Evolutionary conservation across 2,329 filamentous ascomycete genomes (phyloP).

Genomic region (Kalaharituber pfeilii): DNA sequence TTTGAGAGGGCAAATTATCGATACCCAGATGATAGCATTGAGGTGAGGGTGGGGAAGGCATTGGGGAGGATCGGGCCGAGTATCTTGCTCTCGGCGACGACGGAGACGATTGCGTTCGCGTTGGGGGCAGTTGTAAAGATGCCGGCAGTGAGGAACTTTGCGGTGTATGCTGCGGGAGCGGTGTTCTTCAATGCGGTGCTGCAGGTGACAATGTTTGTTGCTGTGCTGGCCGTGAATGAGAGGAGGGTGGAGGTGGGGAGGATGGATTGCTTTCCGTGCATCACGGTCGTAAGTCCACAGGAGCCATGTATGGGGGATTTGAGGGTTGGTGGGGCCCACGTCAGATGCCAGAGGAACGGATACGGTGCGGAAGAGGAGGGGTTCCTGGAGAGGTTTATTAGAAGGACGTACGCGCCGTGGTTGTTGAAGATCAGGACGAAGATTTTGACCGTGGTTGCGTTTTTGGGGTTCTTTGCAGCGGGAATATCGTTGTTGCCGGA

Average conservation of each 20-base stretch:
- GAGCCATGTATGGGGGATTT: conserved; percentile 12
- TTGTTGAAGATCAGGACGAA: conserved; percentile 70
- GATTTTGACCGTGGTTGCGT: conserved; percentile 55
- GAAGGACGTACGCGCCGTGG: conserved; percentile 68
- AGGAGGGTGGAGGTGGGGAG: conserved; percentile 71
- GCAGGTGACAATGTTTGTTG: conserved; percentile 93
- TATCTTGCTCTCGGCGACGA: conserved; percentile 84
- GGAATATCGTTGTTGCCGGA: conserved; percentile 69
- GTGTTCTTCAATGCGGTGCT: conserved; percentile 95
- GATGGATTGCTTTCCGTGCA: conserved; percentile 81
- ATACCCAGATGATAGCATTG: conserved; percentile 73
- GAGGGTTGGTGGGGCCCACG: neutral
- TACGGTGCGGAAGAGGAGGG: conserved; percentile 73
- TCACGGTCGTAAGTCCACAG: conserved; percentile 39
- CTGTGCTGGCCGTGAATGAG: conserved; percentile 81
- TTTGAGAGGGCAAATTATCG: conserved; percentile 89
- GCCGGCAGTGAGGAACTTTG: conserved; percentile 96
- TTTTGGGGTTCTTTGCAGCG: conserved; percentile 73
- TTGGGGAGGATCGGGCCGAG: conserved; percentile 95
- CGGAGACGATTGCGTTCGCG: conserved; percentile 84
- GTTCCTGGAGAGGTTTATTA: conserved; percentile 67
- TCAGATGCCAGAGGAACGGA: conserved; percentile 1
- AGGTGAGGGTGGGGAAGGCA: conserved; percentile 68
- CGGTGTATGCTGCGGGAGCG: conserved; percentile 84
- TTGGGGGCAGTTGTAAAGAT: conserved; percentile 89